Conservation (phyloP, 306 rosid genomes). For the Sophora flavescens region DNA sequence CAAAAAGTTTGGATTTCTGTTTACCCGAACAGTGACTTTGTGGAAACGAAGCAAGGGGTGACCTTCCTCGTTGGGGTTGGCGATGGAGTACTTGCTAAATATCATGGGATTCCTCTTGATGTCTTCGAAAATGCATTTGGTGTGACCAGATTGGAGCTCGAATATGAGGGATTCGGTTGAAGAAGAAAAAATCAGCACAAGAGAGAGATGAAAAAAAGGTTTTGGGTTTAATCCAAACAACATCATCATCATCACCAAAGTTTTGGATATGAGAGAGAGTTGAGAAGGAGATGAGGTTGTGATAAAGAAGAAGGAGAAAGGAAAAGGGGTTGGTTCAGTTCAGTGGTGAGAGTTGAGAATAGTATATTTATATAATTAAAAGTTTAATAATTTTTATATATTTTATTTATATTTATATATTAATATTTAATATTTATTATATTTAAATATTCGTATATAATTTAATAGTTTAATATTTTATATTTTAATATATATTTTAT, state of each 20-base stretch:
- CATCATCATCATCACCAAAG: conserved; percentile 25
- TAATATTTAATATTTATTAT: no score
- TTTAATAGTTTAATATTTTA: no score
- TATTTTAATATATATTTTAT: no score
- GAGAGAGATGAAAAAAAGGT: conserved; percentile 38
- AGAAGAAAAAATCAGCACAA: conserved; percentile 44
- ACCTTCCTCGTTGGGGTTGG: conserved; percentile 68
- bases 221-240: conserved; percentile 34
- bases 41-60: conserved; percentile 74
- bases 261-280: not conserved
- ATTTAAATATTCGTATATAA: no score
- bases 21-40: conserved; percentile 84
- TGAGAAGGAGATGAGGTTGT: no score
- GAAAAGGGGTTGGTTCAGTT: no score
- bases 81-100: conserved; percentile 76
- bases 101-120: conserved; percentile 86
- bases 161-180: conserved; percentile 78
- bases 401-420: no score
- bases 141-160: conserved; percentile 83
- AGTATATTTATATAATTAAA: no score
- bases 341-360: no score
- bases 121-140: conserved; percentile 94
- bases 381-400: no score
- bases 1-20: conserved; percentile 21
- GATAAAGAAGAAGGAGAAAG: no score